These are phyloP conservation scores for Aspergillus piperis DNA, from an alignment of 2,329 filamentous ascomycete genomes.

Conservation along the genomic window DNA sequence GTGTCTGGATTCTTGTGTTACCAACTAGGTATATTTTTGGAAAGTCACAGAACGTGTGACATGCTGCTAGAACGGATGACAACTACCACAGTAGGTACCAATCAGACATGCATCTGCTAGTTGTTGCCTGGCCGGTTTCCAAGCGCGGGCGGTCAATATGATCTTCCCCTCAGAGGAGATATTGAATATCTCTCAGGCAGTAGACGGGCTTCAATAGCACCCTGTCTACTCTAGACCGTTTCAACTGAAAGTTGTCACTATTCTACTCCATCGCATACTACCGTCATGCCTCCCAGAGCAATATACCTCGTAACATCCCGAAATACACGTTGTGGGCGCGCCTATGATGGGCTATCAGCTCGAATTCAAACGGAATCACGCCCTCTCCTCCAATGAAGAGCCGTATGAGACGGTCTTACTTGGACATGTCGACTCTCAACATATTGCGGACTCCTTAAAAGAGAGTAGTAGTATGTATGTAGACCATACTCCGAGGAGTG, in stretches of 20 bases:
- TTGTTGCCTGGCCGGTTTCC: neutral
- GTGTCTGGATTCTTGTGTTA: no score
- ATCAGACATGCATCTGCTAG: neutral
- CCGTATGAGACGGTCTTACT: constrained; percentile 21
- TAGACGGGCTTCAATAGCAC: no score
- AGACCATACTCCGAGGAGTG: constrained; percentile 25
- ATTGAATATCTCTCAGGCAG: neutral
- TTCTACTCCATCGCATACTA: neutral
- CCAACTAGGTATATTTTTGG: no score
- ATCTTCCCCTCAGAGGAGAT: neutral
- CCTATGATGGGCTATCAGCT: constrained; percentile 35
- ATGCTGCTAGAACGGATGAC: neutral
- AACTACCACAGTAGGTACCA: neutral
- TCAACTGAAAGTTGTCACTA: no score
- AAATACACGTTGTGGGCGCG: constrained; percentile 34
- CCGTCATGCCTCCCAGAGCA: constrained; percentile 23
- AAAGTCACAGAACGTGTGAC: neutral
- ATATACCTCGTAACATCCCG: constrained; percentile 30
- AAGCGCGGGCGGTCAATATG: neutral
- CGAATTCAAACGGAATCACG: constrained; percentile 34
- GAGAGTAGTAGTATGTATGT: constrained; percentile 1
- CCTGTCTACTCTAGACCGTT: no score
- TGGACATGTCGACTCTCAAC: constrained; percentile 23
- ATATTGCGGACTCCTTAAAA: constrained; percentile 23
- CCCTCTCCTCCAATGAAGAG: constrained; percentile 12